Evolutionary conservation across 371 early-diverging fungal genomes (phyloP), one percentile per base, ranked within the genome.

Genomic region (Rhizopus sp.): DNA sequence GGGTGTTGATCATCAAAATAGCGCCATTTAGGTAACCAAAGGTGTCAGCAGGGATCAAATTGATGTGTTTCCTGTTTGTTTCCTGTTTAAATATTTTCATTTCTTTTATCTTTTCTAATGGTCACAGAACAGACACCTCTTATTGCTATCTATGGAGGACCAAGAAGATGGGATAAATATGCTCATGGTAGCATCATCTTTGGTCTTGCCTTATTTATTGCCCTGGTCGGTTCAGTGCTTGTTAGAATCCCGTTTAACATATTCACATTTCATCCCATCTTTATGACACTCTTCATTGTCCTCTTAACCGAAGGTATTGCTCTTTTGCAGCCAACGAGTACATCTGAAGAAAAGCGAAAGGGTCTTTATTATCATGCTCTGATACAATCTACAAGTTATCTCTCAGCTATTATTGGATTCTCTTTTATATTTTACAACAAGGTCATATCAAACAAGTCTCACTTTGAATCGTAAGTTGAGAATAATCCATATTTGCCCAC

Each of bases 191-290:
- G 62, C 33, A 62, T 62, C 29, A 10, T 13, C 5, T 2, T 58
- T 7, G 73, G 77, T 5, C 37, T 68, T 15, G 33, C 45, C 0
- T 32, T 71, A 3, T 76, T 76, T 52, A 56, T 56, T 4, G 42
- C 41, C 9, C 55, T 69, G 3, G 46, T 76, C 13, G 49, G 59
- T 16, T 69, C 68, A 23, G 65, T 71, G 2, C 42, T 69, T 7
- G 60, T 66, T 2, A 48, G 60, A 29, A 39, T 66, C 0, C 66
- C 68, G 3, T 62, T 68, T 49, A 41, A 45, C 12, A 29, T 73
- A 0, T 76, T 76, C 48, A 60, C 69, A 10, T 64, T 42, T 39
- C 77, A 76, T 41, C 77, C 77, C 0, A 17, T 62, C 4, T 63
- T 63, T 12, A 76, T 71, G 65, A 54, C 58, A 3, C 9, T 57